Percentiles rank a stretch among this genome's conserved stretches.
Conservation (phyloP, 1,284 basidiomycete genomes). For the Pisolithus thermaeus region DNA sequence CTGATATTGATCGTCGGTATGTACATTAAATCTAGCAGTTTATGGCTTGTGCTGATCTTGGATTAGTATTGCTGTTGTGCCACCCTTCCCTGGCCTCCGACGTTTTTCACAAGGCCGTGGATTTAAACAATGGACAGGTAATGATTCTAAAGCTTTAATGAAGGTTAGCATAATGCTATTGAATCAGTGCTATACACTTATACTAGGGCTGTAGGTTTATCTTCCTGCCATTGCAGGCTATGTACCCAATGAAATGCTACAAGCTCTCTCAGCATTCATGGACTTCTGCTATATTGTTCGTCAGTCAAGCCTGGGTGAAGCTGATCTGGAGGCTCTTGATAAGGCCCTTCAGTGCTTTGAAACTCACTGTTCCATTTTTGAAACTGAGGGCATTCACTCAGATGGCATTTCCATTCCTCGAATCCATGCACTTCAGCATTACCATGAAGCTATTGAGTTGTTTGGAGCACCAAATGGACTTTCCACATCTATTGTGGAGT, state of each 20-base stretch:
- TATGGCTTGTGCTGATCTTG: no score
- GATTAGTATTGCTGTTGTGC: no score
- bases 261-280: slow-evolving; percentile 5
- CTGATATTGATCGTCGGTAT: slow-evolving; percentile 4
- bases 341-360: not conserved
- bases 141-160: no score
- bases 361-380: not conserved
- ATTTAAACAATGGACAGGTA: no score
- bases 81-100: no score
- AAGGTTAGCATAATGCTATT: no score
- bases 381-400: slow-evolving; percentile 5
- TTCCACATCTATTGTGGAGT: not conserved
- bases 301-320: not conserved
- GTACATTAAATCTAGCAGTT: no score
- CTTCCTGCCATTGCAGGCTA: slow-evolving; percentile 12
- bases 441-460: not conserved
- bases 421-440: slow-evolving; percentile 4
- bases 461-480: slow-evolving; percentile 3
- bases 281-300: slow-evolving; percentile 9
- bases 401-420: slow-evolving; percentile 6
- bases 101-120: no score
- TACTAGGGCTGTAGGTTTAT: slow-evolving; percentile 3
- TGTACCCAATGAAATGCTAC: slow-evolving; percentile 9
- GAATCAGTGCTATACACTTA: no score
- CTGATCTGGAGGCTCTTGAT: slow-evolving; percentile 2